Percentiles rank a stretch among this genome's conserved stretches.
phyloP scores from a whole-genome alignment of 352 stramenopile genomes.

The Phytophthora palmivora region DNA sequence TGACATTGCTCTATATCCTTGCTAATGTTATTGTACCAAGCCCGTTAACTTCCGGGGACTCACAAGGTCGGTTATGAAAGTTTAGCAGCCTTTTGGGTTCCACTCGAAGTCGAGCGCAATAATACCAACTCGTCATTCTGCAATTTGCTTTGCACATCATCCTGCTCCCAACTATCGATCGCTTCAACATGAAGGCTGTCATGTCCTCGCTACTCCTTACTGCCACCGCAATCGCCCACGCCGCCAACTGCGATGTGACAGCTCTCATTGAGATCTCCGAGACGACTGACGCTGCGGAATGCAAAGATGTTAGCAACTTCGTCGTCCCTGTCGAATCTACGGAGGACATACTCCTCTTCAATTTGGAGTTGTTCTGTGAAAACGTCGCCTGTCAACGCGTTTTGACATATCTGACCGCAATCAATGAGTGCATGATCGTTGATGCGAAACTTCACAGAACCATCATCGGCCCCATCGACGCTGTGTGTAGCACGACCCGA shows the following conservation, averaged over 20 bases:
- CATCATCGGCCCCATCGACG: constrained; percentile 22
- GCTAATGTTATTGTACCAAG: no score
- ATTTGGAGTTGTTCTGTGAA: constrained; percentile 19
- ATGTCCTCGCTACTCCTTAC: constrained; percentile 11
- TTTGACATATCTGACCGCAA: background rate
- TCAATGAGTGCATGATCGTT: constrained; percentile 26
- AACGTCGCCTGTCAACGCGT: constrained; percentile 17
- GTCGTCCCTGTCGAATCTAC: constrained; percentile 18
- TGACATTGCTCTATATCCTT: no score
- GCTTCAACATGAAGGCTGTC: constrained; percentile 25
- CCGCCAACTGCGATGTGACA: constrained; percentile 16
- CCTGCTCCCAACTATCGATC: background rate
- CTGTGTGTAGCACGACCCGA: constrained; percentile 16
- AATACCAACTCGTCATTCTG: constrained; percentile 10
- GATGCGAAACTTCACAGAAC: constrained; percentile 12
- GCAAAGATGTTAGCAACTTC: constrained; percentile 11
- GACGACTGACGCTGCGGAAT: constrained; percentile 2
- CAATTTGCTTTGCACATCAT: constrained; percentile 16
- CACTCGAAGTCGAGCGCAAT: background rate
- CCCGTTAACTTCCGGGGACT: no score
- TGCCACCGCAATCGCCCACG: constrained; percentile 8
- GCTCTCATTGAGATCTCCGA: constrained; percentile 3
- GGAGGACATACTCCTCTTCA: background rate
- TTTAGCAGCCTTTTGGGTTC: background rate
- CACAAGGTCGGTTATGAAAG: no score